Conservation (phyloP, 345 rosid genomes). For the Brassica incana region DNA sequence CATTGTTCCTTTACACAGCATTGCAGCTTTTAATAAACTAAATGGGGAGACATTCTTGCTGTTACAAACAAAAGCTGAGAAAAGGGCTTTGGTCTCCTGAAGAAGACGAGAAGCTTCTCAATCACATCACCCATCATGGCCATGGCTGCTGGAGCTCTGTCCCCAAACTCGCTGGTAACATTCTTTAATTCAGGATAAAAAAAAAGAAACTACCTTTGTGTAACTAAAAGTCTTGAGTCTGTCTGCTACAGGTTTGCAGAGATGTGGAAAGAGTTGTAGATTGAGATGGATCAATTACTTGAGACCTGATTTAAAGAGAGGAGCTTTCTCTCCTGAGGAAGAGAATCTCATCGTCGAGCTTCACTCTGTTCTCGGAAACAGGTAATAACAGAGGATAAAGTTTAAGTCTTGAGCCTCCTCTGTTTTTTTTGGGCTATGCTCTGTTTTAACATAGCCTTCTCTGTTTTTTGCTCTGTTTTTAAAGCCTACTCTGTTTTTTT, state of each 20-base stretch:
- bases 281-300: constrained; percentile 82
- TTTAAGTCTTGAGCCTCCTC: background rate
- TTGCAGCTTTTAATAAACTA: constrained; percentile 23
- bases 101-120: constrained; percentile 82
- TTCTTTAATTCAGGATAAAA: background rate
- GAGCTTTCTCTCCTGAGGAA: constrained; percentile 77
- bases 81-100: constrained; percentile 94
- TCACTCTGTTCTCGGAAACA: constrained; percentile 71
- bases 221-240: background rate
- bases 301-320: constrained; percentile 90
- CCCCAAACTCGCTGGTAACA: constrained; percentile 73
- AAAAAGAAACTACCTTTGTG: background rate
- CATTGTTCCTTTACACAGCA: constrained; percentile 21
- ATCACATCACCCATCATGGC: constrained; percentile 64
- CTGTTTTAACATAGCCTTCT: background rate
- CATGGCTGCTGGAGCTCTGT: constrained; percentile 93
- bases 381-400: constrained; percentile 36
- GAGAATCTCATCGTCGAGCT: constrained; percentile 77
- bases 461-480: constrained; percentile 8
- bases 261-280: constrained; percentile 86
- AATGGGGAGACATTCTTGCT: constrained; percentile 88
- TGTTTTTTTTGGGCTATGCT: constrained; percentile 2
- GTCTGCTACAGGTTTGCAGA: constrained; percentile 56
- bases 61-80: constrained; percentile 74
- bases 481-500: constrained; percentile 18